phyloP scores from a whole-genome alignment of 73 alveolate species.

The Tetrahymena borealis region DNA sequence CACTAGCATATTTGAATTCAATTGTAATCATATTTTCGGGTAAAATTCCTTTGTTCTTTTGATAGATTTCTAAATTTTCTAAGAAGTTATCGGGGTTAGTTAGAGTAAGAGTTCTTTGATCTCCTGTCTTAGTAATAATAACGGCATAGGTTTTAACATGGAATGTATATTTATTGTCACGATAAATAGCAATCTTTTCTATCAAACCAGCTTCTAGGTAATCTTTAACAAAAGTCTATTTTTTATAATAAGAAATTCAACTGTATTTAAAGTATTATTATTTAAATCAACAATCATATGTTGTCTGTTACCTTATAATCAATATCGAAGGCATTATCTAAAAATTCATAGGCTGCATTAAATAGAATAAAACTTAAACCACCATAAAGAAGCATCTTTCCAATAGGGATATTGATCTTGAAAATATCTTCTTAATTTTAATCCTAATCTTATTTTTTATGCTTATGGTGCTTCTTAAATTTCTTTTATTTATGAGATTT shows the following conservation, averaged over 20 bases:
- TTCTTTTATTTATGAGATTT: background rate
- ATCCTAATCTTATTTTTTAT: background rate
- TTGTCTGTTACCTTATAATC: background rate
- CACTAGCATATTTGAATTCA: background rate
- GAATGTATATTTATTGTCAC: background rate
- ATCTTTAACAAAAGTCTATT: background rate
- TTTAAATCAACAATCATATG: background rate
- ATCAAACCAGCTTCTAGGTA: background rate
- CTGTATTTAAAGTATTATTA: too few relatives aligned
- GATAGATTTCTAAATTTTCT: conserved; percentile 18
- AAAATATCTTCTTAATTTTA: background rate
- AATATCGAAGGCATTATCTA: background rate
- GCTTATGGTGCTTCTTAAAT: background rate
- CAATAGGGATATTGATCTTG: background rate
- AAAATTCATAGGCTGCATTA: background rate
- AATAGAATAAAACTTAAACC: background rate
- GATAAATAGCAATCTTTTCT: background rate
- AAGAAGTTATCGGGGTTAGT: conserved; percentile 30
- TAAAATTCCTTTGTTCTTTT: background rate
- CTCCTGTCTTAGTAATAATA: background rate
- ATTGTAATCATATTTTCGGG: conserved; percentile 8
- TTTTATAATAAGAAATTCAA: too few relatives aligned
- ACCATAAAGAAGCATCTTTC: background rate
- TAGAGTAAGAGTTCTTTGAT: background rate
- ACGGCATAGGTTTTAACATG: background rate